A percentile compares a stretch with the other conserved stretches of the same genome.
Evolutionary conservation across 495 filamentous ascomycete genomes (phyloP).

Genomic region (Lindgomyces ingoldianus): DNA sequence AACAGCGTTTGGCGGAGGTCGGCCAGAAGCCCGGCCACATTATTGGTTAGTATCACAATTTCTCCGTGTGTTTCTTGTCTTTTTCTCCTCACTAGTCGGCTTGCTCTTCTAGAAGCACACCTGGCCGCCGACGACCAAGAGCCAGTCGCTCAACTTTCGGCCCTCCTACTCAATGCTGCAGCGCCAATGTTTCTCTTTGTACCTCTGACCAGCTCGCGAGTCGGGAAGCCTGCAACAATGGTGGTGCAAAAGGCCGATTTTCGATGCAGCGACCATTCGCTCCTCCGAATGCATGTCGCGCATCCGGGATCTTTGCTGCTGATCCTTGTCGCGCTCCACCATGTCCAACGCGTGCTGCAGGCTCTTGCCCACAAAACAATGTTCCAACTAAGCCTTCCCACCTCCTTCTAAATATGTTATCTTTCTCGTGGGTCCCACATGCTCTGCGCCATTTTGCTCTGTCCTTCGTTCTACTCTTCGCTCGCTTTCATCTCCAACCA

Average conservation of each 20-base stretch:
- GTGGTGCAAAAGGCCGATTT: conserved; percentile 24
- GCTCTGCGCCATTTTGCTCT: conserved; percentile 17
- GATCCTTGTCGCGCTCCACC: conserved; percentile 33
- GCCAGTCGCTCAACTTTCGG: not conserved
- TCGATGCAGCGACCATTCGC: too few relatives aligned
- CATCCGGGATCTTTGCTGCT: conserved; percentile 1
- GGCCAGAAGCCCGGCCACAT: not conserved
- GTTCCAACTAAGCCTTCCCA: conserved; percentile 16
- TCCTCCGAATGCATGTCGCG: too few relatives aligned
- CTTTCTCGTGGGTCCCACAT: conserved; percentile 19
- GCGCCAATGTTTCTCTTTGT: conserved; percentile 24
- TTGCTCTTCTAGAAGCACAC: not conserved
- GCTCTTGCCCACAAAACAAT: conserved; percentile 33
- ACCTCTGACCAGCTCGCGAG: conserved; percentile 8
- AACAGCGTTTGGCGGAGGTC: not conserved
- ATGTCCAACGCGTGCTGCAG: conserved; percentile 33
- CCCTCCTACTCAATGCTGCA: conserved; percentile 9
- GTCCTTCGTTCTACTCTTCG: conserved; percentile 16
- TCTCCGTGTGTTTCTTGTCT: conserved; percentile 18
- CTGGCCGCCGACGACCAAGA: not conserved
- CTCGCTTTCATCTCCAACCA: conserved; percentile 13
- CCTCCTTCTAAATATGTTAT: conserved; percentile 36
- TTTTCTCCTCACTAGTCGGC: not conserved
- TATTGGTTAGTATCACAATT: not conserved
- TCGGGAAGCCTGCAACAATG: conserved; percentile 11